These are phyloP conservation scores for Wickerhamomyces bisporus DNA, from an alignment of 805 yeast genomes.

Conservation along the genomic window DNA sequence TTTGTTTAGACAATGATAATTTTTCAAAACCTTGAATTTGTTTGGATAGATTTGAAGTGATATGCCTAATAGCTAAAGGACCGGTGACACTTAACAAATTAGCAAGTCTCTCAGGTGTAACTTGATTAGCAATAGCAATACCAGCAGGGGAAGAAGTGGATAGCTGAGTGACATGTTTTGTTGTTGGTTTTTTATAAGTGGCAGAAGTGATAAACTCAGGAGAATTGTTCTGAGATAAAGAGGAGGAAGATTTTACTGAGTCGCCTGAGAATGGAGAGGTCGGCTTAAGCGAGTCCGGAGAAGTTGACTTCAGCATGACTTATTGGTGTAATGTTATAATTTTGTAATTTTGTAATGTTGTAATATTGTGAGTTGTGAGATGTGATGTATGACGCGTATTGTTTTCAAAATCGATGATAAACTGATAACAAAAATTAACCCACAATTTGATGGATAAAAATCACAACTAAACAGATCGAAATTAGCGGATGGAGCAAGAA, in stretches of 20 bases:
- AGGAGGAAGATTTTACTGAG: slow-evolving; percentile 13
- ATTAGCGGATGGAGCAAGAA: too few species aligned
- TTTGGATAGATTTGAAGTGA: slow-evolving; percentile 68
- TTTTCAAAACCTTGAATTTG: slow-evolving; percentile 79
- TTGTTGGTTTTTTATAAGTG: slow-evolving; percentile 22
- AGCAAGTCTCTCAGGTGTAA: slow-evolving; percentile 76
- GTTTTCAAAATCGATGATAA: too few species aligned
- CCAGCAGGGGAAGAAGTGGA: slow-evolving; percentile 86
- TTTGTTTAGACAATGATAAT: slow-evolving; percentile 79
- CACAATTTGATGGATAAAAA: too few species aligned
- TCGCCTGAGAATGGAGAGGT: slow-evolving; percentile 23
- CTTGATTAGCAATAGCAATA: slow-evolving; percentile 78
- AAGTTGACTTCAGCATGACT: slow-evolving; percentile 1
- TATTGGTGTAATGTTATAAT: not conserved
- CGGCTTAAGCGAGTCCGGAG: slow-evolving; percentile 23
- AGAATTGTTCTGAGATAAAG: too few species aligned
- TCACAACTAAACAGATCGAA: too few species aligned
- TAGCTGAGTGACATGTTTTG: slow-evolving; percentile 31
- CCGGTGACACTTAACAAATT: slow-evolving; percentile 66
- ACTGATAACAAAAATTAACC: too few species aligned
- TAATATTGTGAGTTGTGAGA: too few species aligned
- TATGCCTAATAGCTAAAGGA: slow-evolving; percentile 85
- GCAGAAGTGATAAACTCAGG: slow-evolving; percentile 23
- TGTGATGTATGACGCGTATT: too few species aligned
- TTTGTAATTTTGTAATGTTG: too few species aligned